Evolutionary conservation across 179 eudicot genomes (phyloP).

Genomic region (Carnegiea gigantea): DNA sequence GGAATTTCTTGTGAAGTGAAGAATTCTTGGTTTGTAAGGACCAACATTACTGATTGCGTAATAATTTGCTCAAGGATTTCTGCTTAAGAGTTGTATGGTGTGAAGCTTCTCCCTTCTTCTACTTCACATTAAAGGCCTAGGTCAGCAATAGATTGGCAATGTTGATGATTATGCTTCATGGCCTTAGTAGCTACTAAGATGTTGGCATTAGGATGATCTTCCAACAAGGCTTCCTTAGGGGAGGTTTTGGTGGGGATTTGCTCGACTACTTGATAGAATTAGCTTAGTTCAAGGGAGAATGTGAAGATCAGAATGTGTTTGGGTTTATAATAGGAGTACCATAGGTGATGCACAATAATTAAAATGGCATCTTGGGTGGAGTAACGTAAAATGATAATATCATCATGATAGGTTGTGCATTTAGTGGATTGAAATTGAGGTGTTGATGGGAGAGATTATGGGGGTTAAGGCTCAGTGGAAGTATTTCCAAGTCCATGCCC

Average conservation of each 20-base stretch:
- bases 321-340: too few species aligned
- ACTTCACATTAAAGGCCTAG: too few species aligned
- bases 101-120: too few species aligned
- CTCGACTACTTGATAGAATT: not conserved
- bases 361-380: too few species aligned
- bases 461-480: not conserved
- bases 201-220: not conserved
- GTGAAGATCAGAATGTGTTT: not conserved
- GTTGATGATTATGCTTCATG: not conserved
- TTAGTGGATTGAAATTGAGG: not conserved
- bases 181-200: not conserved
- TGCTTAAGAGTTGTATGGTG: too few species aligned
- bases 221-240: not conserved
- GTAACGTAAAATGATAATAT: not conserved
- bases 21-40: not conserved
- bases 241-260: not conserved
- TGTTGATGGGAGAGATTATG: not conserved
- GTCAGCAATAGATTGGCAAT: not conserved
- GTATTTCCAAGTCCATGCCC: not conserved
- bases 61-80: not conserved
- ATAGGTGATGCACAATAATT: too few species aligned
- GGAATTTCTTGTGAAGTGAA: not conserved
- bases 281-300: not conserved
- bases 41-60: not conserved
- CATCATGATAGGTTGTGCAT: not conserved